Percentiles rank a stretch among this genome's conserved stretches.
phyloP scores from a whole-genome alignment of 257 asterid genomes.

The Solanum chilense region DNA sequence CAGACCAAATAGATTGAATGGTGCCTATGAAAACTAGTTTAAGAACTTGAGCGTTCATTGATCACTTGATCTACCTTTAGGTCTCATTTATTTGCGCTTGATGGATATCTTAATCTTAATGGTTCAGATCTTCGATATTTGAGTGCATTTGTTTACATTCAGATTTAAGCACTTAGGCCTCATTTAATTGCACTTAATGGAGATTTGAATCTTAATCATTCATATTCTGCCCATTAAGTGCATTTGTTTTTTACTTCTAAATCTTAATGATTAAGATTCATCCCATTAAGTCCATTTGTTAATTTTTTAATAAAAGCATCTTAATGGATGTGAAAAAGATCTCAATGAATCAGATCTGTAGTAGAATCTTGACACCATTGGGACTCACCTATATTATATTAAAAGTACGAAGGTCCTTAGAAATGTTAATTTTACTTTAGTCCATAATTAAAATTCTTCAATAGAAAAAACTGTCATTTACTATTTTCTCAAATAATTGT shows the following conservation, averaged over 20 bases:
- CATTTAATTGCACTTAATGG: neutral
- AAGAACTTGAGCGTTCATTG: neutral
- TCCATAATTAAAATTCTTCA: neutral
- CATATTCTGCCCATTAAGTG: neutral
- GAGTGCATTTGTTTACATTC: neutral
- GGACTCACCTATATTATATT: too few species aligned
- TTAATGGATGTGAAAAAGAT: neutral
- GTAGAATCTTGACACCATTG: neutral
- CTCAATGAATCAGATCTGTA: neutral
- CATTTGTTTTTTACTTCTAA: too few species aligned
- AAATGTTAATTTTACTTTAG: neutral
- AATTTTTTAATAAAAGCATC: neutral
- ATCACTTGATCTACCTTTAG: neutral
- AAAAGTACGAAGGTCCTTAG: neutral
- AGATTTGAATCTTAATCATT: neutral
- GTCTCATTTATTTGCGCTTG: neutral
- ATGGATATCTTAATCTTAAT: neutral
- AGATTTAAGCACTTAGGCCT: neutral
- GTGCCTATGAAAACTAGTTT: neutral
- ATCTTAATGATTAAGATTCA: neutral
- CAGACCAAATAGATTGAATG: neutral
- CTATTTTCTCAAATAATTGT: neutral
- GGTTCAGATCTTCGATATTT: neutral
- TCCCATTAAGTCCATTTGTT: neutral
- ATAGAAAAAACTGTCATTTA: neutral